These are phyloP conservation scores for Panicum miliaceum DNA, from an alignment of 176 grass and related monocot genomes.

Conservation along the genomic window DNA sequence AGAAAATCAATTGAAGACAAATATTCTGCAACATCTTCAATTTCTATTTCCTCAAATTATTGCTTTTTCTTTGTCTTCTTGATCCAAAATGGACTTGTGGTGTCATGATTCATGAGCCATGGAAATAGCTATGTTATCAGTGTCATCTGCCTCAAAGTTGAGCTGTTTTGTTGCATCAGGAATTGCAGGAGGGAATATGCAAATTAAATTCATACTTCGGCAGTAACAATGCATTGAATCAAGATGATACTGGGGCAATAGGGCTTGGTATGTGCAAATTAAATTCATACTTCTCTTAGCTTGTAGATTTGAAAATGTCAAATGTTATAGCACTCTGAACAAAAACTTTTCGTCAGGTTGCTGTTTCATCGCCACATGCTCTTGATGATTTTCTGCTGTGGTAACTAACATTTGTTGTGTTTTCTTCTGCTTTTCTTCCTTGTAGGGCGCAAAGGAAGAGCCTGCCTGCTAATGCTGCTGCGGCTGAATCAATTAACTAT, in stretches of 20 bases:
- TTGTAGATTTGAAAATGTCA: neutral
- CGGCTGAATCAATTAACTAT: conserved; percentile 74
- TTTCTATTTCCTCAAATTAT: neutral
- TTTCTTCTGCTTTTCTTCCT: conserved; percentile 10
- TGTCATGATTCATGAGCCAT: neutral
- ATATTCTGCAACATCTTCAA: neutral
- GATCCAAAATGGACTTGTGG: neutral
- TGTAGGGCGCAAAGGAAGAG: conserved; percentile 81
- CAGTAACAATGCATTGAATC: conserved; percentile 55
- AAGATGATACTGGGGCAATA: conserved; percentile 72
- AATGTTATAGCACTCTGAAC: neutral
- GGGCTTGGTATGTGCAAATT: conserved; percentile 73
- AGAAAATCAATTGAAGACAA: neutral
- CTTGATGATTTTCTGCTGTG: neutral
- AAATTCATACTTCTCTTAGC: neutral
- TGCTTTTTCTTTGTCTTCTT: neutral
- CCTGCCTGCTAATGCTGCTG: conserved; percentile 73
- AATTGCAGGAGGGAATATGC: conserved; percentile 63
- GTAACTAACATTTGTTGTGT: neutral
- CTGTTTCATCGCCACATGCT: neutral
- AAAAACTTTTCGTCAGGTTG: neutral
- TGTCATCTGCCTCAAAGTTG: neutral
- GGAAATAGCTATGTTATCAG: neutral
- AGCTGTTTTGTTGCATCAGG: conserved; percentile 45
- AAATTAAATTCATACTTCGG: conserved; percentile 80